Conservation (phyloP, 2,329 filamentous ascomycete genomes). For the Aspergillus melleus region DNA sequence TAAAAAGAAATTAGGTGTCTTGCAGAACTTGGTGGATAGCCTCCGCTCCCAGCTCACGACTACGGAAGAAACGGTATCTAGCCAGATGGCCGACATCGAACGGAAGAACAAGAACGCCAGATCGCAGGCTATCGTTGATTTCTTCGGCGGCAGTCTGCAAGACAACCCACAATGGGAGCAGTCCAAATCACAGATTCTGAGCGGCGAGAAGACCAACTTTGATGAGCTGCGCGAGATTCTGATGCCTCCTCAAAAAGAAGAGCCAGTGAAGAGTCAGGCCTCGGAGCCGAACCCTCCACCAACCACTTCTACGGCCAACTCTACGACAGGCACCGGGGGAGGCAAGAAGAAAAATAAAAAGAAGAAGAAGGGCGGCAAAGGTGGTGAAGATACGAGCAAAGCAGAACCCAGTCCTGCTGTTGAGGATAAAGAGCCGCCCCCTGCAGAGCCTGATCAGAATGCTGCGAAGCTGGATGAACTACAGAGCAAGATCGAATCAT, state of each 20-base stretch:
- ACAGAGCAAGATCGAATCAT: constrained; percentile 36
- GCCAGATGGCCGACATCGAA: constrained; percentile 44
- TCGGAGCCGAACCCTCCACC: constrained; percentile 22
- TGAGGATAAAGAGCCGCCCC: constrained; percentile 19
- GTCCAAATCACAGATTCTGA: constrained; percentile 32
- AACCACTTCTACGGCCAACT: constrained; percentile 5
- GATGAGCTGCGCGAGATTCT: constrained; percentile 36
- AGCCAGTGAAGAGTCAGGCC: constrained; percentile 23
- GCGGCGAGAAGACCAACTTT: constrained; percentile 37
- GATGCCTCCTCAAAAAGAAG: constrained; percentile 21
- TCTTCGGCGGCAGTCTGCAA: constrained; percentile 41
- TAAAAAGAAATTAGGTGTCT: constrained; percentile 55
- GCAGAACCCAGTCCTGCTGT: constrained; percentile 17
- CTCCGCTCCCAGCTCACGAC: constrained; percentile 55
- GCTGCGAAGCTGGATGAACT: constrained; percentile 28
- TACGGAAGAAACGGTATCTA: constrained; percentile 52
- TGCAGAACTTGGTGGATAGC: constrained; percentile 57
- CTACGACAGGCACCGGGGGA: constrained; percentile 29
- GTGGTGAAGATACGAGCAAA: constrained; percentile 38
- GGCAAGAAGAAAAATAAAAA: constrained; percentile 79
- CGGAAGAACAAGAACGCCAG: constrained; percentile 38
- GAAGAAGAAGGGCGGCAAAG: constrained; percentile 74
- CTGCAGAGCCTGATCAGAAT: constrained; percentile 35
- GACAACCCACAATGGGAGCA: constrained; percentile 37
- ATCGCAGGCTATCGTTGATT: constrained; percentile 38